Evolutionary conservation across 768 basidiomycete species (phyloP).

Genomic region (Tulasnella sp.): DNA sequence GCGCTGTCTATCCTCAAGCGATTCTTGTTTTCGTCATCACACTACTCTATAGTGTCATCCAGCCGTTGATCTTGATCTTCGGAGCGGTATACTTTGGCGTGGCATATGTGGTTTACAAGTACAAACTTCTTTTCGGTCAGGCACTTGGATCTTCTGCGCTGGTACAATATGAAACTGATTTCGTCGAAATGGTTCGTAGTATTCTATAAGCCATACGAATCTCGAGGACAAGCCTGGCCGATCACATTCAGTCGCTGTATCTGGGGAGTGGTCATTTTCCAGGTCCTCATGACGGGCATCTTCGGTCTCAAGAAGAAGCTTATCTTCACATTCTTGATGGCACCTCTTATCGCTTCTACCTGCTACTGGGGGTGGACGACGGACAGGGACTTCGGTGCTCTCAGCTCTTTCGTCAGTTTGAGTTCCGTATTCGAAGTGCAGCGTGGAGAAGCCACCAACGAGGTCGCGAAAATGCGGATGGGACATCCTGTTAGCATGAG

Average conservation of each 20-base stretch:
- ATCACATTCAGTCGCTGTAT: slow-evolving; percentile 87
- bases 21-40: slow-evolving; percentile 94
- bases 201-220: slow-evolving; percentile 98
- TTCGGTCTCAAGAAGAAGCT: slow-evolving; percentile 62
- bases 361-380: slow-evolving; percentile 74
- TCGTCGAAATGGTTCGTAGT: slow-evolving; percentile 37
- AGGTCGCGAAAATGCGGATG: slow-evolving; percentile 57
- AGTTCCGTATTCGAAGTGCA: slow-evolving; percentile 84
- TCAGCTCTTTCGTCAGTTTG: slow-evolving; percentile 75
- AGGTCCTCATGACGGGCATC: slow-evolving; percentile 93
- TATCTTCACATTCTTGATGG: slow-evolving; percentile 48
- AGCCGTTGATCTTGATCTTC: slow-evolving; percentile 90
- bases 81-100: slow-evolving; percentile 95
- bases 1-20: slow-evolving; percentile 92
- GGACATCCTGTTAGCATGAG: slow-evolving; percentile 84
- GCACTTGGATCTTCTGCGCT: not conserved
- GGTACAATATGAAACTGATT: not conserved
- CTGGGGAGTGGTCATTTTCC: slow-evolving; percentile 87
- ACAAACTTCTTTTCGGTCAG: slow-evolving; percentile 89
- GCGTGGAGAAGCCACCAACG: slow-evolving; percentile 75
- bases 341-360: slow-evolving; percentile 67
- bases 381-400: slow-evolving; percentile 48
- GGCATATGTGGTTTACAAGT: slow-evolving; percentile 95
- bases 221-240: slow-evolving; percentile 95
- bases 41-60: slow-evolving; percentile 88